Evolutionary conservation across 768 basidiomycete genomes (phyloP).

Genomic region (Leucocoprinus sp.): DNA sequence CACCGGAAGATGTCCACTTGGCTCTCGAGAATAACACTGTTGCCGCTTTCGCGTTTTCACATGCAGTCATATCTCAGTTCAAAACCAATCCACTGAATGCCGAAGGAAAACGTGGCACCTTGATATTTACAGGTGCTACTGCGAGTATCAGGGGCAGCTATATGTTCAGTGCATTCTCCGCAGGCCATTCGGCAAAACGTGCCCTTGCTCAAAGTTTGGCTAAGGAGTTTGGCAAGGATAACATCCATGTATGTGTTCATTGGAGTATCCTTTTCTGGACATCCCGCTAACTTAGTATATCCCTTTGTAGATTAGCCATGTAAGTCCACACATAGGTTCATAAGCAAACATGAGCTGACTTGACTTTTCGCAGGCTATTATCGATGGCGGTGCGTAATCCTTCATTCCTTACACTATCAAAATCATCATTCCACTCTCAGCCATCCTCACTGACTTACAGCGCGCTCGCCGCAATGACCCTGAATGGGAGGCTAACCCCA

Average conservation of each 20-base stretch:
- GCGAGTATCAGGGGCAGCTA: slow-evolving; percentile 56
- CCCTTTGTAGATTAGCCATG: no score
- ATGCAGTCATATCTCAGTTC: slow-evolving; percentile 50
- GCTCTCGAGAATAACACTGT: slow-evolving; percentile 45
- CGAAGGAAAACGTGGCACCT: slow-evolving; percentile 49
- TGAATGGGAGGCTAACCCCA: slow-evolving; percentile 32
- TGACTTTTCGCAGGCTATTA: slow-evolving; percentile 40
- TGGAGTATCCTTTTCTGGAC: slow-evolving; percentile 13
- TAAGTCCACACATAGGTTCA: background rate
- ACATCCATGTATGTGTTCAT: slow-evolving; percentile 59
- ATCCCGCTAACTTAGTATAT: no score
- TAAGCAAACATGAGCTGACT: slow-evolving; percentile 5
- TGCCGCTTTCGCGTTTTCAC: slow-evolving; percentile 57
- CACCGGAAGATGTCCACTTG: slow-evolving; percentile 45
- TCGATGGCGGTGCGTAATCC: slow-evolving; percentile 47
- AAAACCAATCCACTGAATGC: slow-evolving; percentile 44
- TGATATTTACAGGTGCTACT: slow-evolving; percentile 72
- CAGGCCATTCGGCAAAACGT: slow-evolving; percentile 54
- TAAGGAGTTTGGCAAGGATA: slow-evolving; percentile 67
- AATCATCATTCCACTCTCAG: slow-evolving; percentile 15
- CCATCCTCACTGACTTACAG: slow-evolving; percentile 30
- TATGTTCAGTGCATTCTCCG: slow-evolving; percentile 52
- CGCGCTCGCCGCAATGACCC: slow-evolving; percentile 19
- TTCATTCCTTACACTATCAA: background rate
- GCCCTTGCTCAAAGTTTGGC: slow-evolving; percentile 63